Evolutionary conservation across 306 rosid genomes (phyloP).

Genomic region (Prinsepia uniflora): DNA sequence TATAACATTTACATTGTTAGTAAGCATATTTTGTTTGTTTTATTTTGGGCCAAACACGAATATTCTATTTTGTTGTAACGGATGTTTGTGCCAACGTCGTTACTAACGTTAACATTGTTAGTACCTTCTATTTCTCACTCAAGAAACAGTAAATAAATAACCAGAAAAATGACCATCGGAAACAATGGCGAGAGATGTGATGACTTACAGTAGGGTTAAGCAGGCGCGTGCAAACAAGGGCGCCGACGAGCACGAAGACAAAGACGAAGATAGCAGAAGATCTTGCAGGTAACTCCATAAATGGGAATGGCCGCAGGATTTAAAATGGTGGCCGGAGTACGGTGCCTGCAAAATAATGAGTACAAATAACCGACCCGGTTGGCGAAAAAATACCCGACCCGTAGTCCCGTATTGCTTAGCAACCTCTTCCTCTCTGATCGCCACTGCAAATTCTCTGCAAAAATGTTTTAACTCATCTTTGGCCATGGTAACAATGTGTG

Average conservation of each 20-base stretch:
- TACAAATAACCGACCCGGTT: conserved; percentile 10
- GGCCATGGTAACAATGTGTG: background rate
- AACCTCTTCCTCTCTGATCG: too few species aligned
- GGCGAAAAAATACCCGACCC: background rate
- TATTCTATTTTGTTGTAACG: background rate
- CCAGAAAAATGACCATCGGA: background rate
- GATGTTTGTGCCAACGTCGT: too few species aligned
- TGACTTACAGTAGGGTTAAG: conserved; percentile 48
- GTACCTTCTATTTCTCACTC: too few species aligned
- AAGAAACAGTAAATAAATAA: background rate
- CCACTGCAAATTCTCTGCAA: background rate
- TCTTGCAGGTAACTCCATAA: conserved; percentile 42
- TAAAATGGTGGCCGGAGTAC: conserved; percentile 22
- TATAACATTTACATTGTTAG: too few species aligned
- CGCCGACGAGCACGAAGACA: conserved; percentile 51
- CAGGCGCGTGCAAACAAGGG: conserved; percentile 50
- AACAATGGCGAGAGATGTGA: background rate
- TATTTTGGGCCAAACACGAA: too few species aligned
- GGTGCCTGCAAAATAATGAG: conserved; percentile 17
- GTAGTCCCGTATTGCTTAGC: background rate
- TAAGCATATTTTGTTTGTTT: too few species aligned
- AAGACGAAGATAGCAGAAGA: conserved; percentile 27
- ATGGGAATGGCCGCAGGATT: conserved; percentile 25
- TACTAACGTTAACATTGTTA: too few species aligned
- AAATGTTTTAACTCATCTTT: background rate